phyloP scores from a whole-genome alignment of 179 eudicot genomes.

The Drosera spatulata region DNA sequence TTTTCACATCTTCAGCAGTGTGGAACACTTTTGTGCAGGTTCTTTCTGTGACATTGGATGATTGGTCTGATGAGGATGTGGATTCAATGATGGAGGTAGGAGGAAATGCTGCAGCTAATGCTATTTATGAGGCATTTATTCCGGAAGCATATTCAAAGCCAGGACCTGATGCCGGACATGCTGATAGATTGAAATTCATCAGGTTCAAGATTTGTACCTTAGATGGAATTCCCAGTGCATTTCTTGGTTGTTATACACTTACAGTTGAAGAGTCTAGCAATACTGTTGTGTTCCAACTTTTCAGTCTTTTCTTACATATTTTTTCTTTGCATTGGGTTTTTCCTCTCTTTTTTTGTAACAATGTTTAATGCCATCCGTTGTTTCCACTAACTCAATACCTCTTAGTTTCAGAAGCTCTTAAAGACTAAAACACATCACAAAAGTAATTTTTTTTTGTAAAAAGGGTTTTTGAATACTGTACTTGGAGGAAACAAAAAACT shows the following conservation, averaged over 20 bases:
- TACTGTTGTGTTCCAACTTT: no score
- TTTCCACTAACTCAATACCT: no score
- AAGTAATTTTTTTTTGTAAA: no score
- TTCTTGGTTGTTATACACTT: not conserved
- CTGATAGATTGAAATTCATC: constrained; percentile 57
- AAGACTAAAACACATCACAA: no score
- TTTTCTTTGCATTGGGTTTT: no score
- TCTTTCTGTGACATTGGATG: constrained; percentile 90
- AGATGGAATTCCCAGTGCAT: not conserved
- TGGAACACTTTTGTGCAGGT: constrained; percentile 34
- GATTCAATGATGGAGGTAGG: constrained; percentile 95
- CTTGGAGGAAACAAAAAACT: no score
- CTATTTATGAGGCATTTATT: constrained; percentile 88
- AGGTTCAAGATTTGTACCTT: constrained; percentile 26
- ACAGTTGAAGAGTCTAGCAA: no score
- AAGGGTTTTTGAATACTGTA: no score
- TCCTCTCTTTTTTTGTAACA: no score
- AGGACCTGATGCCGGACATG: constrained; percentile 60
- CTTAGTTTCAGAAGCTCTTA: no score
- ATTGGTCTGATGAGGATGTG: constrained; percentile 88
- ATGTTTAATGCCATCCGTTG: no score
- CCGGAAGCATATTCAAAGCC: constrained; percentile 79
- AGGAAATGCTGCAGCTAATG: constrained; percentile 88
- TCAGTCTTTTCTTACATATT: no score
- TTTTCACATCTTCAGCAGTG: constrained; percentile 1